Base-by-base conservation (phyloP, 768 basidiomycete species). In the Sistotremastrum suecicum region DNA sequence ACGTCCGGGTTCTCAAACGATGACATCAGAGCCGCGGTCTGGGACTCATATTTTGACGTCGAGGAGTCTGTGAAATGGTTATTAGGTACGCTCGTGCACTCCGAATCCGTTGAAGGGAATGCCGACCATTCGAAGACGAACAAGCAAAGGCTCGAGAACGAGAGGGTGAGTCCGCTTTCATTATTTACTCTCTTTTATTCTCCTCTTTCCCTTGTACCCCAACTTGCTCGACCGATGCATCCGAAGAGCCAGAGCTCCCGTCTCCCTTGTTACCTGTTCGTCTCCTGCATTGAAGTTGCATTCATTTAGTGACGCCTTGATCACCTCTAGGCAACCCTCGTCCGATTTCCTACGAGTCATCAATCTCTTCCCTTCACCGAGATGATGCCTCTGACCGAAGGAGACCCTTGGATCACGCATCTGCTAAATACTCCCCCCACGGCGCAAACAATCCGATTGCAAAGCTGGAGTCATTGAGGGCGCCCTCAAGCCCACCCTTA, bases 41-140 rank as follows among this genome's bases (percentile, higher is more conserved):
- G 90, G 83, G 78, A 98, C 54, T 76, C 67, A 55, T 85, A 84
- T 60, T 97, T 94, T 54, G 80, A 94, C 56, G 71, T 83, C 10
- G 78, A 88, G 34, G 72, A 79, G 59, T 77, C 84, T 11, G 63
- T 94, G 7, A 65, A 75, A 33, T 87, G 78, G 75, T 67, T 87
- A 30, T 53, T 83, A 35, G 81, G 89, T 90, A 50, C 51, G 80
- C 66, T 3, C 9, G 33, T 5, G 20, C 6, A 9, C 31, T 35
- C 29, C n/a, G 20, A 30, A 30, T 42, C 40, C 34, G 8, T 40
- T 44, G 30, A 45, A 42, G 39, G 9, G 36, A 36, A 34, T 10
- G 38, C 34, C 38, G 8, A 46, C 43, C 43, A 38, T 50, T 7
- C 28, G 80, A 87, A 57, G 74, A 80, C 51, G 74, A 76, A 30